phyloP scores from a whole-genome alignment of 139 green algal species.

The Chlamydomonas schloesseri region DNA sequence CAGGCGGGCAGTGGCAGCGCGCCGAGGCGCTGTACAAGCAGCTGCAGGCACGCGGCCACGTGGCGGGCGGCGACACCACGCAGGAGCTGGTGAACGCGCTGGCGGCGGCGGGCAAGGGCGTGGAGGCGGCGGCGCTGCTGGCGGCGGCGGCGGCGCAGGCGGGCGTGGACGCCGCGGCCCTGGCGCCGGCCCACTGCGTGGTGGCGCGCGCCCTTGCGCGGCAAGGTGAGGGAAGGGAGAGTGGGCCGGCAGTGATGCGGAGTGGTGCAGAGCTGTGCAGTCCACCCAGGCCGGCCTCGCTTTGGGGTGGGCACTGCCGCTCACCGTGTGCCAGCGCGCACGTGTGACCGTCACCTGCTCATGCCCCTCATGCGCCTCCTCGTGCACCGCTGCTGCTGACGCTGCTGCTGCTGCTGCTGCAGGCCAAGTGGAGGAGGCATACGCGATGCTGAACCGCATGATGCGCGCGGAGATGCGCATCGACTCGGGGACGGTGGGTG shows the following conservation, averaged over 20 bases:
- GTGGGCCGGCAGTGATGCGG: no score
- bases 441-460: slow-evolving; percentile 5
- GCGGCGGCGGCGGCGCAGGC: neutral
- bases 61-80: neutral
- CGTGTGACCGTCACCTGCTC: no score
- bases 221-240: neutral
- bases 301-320: no score
- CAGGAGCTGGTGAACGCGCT: slow-evolving; percentile 17
- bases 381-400: neutral
- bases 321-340: no score
- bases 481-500: slow-evolving; percentile 4
- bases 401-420: neutral
- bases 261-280: no score
- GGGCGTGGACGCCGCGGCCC: neutral
- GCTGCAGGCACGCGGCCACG: neutral
- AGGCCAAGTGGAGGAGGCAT: slow-evolving; percentile 23
- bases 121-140: neutral
- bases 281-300: no score
- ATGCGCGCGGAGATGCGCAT: neutral
- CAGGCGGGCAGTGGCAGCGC: slow-evolving; percentile 36
- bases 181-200: slow-evolving; percentile 12
- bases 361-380: no score
- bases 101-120: slow-evolving; percentile 3
- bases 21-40: slow-evolving; percentile 6
- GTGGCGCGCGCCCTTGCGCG: slow-evolving; percentile 10